Conservation (phyloP, 768 basidiomycete species). For the Kwoniella europaea region DNA sequence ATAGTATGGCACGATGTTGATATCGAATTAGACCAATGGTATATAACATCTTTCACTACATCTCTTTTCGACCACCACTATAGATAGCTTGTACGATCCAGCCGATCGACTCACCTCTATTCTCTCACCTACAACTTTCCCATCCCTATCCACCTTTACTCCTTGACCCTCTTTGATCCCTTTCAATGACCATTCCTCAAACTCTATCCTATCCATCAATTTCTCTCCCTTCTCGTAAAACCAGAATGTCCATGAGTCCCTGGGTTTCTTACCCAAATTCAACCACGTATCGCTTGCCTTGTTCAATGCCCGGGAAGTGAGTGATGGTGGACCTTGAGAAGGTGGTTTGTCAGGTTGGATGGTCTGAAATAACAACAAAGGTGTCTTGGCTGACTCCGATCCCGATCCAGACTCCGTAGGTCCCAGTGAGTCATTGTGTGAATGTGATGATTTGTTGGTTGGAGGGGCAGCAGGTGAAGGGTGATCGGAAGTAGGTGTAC, state of each 20-base stretch:
- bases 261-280: slow-evolving; percentile 46
- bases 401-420: not conserved
- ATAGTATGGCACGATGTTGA: too few relatives aligned
- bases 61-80: not conserved
- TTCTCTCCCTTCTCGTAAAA: slow-evolving; percentile 55
- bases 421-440: not conserved
- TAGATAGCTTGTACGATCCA: not conserved
- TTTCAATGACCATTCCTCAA: slow-evolving; percentile 59
- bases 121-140: slow-evolving; percentile 33
- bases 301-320: slow-evolving; percentile 29
- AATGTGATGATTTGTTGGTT: slow-evolving; percentile 5
- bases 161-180: slow-evolving; percentile 50
- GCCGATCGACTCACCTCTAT: slow-evolving; percentile 44
- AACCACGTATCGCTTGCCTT: slow-evolving; percentile 52
- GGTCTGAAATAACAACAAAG: slow-evolving; percentile 41
- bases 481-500: slow-evolving; percentile 12
- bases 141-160: slow-evolving; percentile 40
- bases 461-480: not conserved
- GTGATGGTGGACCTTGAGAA: slow-evolving; percentile 6
- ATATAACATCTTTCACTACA: too few relatives aligned
- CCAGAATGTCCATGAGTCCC: slow-evolving; percentile 50
- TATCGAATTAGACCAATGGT: not conserved
- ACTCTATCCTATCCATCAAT: slow-evolving; percentile 59
- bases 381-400: slow-evolving; percentile 18
- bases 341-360: slow-evolving; percentile 31